Evolutionary conservation across 805 yeast species (phyloP), one percentile per base, ranked within the genome.

Genomic region (Ogataea allantospora): DNA sequence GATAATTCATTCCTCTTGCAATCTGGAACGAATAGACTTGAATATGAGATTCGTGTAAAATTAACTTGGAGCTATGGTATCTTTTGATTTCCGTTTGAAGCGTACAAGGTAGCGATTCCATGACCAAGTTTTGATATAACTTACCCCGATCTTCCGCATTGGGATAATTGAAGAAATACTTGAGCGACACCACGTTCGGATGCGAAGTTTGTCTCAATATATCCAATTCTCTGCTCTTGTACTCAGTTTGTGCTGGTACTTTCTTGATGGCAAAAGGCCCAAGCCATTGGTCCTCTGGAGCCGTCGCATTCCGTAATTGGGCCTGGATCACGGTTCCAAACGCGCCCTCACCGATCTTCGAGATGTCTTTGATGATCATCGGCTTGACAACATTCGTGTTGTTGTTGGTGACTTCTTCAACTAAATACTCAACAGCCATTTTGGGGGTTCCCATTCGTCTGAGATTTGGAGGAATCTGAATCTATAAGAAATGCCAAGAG

Each of bases 221-320:
- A 58, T 83, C 91, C 51, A 85, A 67, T 60, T 85, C 95, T 61
- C 95, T 70, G 34, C 85, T 77, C 61, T 85, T 85, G 60, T 84
- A 85, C 59, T 85, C 95, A 0, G 93, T 85, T 54, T 85, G 93
- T 1, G 93, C 91, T 17, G 91, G 89, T 1, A 84, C 93, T 50
- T 87, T 75, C 54, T 85, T 85, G 42, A 85, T 83, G 14, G 93
- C 93, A 66, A 75, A 85, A 0, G 95, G 95, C 1, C 95, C 95
- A 26, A 78, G 63, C 85, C 87, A 80, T 21, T 59, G 60, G 30
- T 52, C 57, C 13, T 44, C 55, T 38, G 27, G 25, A 28, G 47
- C 50, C 12, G 46, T 44, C 11, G 58, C 59, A 43, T 50, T 51
- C 43, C 46, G 53, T 50, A 58, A 64, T 46, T 77, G 75, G 1